These are phyloP conservation scores for Brassica carinata DNA, from an alignment of 345 rosid species.

Conservation along the genomic window DNA sequence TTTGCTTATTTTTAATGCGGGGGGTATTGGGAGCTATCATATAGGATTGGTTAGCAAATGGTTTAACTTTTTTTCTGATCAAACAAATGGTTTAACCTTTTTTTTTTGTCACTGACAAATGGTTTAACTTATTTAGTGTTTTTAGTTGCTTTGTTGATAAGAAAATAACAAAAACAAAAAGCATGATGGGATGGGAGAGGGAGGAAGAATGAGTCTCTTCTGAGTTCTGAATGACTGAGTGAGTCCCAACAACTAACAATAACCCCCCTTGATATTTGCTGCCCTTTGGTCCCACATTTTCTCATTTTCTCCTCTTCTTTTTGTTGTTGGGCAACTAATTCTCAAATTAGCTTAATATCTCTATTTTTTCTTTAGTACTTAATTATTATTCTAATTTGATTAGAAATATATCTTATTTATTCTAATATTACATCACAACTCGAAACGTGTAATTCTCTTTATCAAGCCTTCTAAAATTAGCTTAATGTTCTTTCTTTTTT, in stretches of 20 bases:
- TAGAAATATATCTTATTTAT: slow-evolving; percentile 14
- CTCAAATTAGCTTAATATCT: slow-evolving; percentile 16
- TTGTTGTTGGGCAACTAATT: slow-evolving; percentile 12
- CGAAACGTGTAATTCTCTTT: slow-evolving; percentile 37
- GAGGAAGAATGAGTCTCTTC: slow-evolving; percentile 42
- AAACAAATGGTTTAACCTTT: not conserved
- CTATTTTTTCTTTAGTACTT: not conserved
- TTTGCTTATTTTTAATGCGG: not conserved
- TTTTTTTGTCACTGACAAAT: not conserved
- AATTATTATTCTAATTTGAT: slow-evolving; percentile 16
- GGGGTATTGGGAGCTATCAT: not conserved
- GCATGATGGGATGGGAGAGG: slow-evolving; percentile 4
- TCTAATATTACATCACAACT: slow-evolving; percentile 17
- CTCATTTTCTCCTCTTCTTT: not conserved
- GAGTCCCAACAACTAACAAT: slow-evolving; percentile 64
- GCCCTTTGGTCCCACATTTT: slow-evolving; percentile 40
- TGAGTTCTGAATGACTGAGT: slow-evolving; percentile 43
- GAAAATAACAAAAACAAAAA: slow-evolving; percentile 5
- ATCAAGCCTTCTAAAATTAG: slow-evolving; percentile 22
- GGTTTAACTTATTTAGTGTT: not conserved
- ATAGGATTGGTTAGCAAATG: not conserved
- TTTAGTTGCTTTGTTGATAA: not conserved
- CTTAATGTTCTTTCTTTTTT: not conserved
- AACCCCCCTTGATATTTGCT: slow-evolving; percentile 67
- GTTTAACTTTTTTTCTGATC: not conserved